phyloP scores from a whole-genome alignment of 2,329 filamentous ascomycete species.

The Ophiostoma populinum region DNA sequence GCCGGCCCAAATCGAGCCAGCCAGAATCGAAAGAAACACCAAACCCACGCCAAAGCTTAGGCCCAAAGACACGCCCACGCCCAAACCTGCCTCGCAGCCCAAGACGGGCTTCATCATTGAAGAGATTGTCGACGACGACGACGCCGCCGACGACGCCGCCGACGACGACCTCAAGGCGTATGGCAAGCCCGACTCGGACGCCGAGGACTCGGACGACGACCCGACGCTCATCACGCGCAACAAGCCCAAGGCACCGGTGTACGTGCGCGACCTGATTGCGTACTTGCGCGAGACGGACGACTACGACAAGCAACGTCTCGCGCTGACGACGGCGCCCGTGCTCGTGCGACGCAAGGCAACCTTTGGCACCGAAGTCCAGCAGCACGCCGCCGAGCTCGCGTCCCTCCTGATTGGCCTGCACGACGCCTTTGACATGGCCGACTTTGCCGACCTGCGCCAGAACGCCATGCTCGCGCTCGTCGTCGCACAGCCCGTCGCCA shows the following conservation, averaged over 20 bases:
- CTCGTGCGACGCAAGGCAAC: constrained; percentile 78
- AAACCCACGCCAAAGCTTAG: constrained; percentile 7
- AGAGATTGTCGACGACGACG: constrained; percentile 45
- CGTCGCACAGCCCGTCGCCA: constrained; percentile 54
- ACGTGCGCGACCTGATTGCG: constrained; percentile 67
- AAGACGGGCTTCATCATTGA: constrained; percentile 38
- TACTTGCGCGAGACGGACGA: constrained; percentile 69
- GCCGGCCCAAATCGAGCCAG: constrained; percentile 30
- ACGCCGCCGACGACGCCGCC: constrained; percentile 39
- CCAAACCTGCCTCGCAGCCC: constrained; percentile 11
- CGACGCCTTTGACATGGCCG: constrained; percentile 66
- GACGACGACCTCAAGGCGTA: constrained; percentile 61
- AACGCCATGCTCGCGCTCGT: constrained; percentile 72
- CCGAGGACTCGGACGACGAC: constrained; percentile 85
- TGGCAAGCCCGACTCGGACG: constrained; percentile 71
- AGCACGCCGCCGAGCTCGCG: constrained; percentile 69
- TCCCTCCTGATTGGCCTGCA: constrained; percentile 61
- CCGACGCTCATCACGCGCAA: constrained; percentile 70
- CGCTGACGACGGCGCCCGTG: constrained; percentile 54
- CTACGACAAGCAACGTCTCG: constrained; percentile 70
- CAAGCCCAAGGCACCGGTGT: constrained; percentile 73
- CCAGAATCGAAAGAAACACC: constrained; percentile 19
- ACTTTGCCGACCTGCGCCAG: constrained; percentile 58
- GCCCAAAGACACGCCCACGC: constrained; percentile 13
- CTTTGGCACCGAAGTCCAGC: constrained; percentile 74